Conservation (phyloP, 148 eudicot species). For the Pouteria glomerata region DNA sequence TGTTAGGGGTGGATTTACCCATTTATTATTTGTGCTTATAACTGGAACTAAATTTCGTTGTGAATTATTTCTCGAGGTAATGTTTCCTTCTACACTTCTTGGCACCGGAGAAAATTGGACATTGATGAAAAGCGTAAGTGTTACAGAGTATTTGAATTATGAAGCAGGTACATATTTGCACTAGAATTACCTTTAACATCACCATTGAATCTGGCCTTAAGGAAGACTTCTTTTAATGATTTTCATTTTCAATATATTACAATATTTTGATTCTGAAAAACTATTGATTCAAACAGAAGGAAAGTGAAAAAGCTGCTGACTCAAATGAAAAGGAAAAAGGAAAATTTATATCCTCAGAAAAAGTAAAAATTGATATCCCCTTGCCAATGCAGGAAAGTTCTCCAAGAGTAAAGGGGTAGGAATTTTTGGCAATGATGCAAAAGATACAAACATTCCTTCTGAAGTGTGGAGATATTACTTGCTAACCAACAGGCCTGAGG, state of each 20-base stretch:
- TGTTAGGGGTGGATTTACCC: neutral
- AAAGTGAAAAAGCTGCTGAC: no score
- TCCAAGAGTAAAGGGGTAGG: slow-evolving; percentile 92
- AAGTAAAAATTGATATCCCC: neutral
- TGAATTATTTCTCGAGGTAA: slow-evolving; percentile 34
- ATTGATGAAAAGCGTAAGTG: slow-evolving; percentile 77
- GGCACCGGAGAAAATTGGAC: slow-evolving; percentile 89
- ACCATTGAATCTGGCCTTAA: neutral
- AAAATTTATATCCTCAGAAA: no score
- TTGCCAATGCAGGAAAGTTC: slow-evolving; percentile 53
- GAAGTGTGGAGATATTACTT: slow-evolving; percentile 90
- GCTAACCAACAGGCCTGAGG: slow-evolving; percentile 88
- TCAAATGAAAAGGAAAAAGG: no score
- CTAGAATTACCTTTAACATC: neutral
- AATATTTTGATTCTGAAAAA: neutral
- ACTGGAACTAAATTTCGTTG: slow-evolving; percentile 1
- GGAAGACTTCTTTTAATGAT: neutral
- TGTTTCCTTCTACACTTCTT: slow-evolving; percentile 82
- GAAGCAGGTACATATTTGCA: slow-evolving; percentile 48
- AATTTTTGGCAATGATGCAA: slow-evolving; percentile 87
- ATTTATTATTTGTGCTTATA: neutral
- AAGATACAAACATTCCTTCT: slow-evolving; percentile 75
- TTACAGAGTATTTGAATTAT: slow-evolving; percentile 78
- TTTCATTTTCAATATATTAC: neutral
- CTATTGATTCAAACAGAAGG: neutral